Base-by-base conservation (phyloP, 768 basidiomycete species). In the Hysterangium stoloniferum region DNA sequence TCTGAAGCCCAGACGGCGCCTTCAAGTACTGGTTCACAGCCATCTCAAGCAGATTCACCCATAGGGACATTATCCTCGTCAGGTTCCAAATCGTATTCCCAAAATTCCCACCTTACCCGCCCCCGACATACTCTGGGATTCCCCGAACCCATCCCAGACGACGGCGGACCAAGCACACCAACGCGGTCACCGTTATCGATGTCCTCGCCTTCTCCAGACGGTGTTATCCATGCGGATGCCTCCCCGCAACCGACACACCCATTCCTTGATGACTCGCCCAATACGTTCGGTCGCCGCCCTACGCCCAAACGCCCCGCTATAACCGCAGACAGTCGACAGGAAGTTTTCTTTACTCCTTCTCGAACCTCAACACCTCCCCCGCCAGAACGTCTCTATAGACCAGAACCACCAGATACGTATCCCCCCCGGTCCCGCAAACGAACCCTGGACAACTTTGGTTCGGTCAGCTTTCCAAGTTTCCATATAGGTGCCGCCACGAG, bases 401-500 rank as follows among this genome's bases (percentile, higher is more conserved):
- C 35, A 29, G 17, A 40, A 25, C 48, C 35, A 19, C 49, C 38
- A n/a, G 27, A 19, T 12, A 51, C 49, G 24, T 51, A 28, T 20
- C 49, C 49, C 13, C 24, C 12, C 7, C 49, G 49, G 11, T 31
- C 37, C 20, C 49, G 40, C 47, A 48, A 22, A 38, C 38, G 19
- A 13, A 24, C 49, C 22, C 25, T 40, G 19, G 37, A 38, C 2
- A 25, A 15, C 41, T 15, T 20, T 19, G 28, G 48, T 29, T 29
- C 29, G 19, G 28, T 51, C 29, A 40, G 24, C 38, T 51, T 51
- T 40, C 49, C 49, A 2, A 51, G 49, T 43, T 51, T 44, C 52
- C 52, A 54, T 58, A 53, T 32, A 48, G 45, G 43, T n/a, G n/a
- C n/a, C n/a, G 42, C 8, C 36, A 43, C 20, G 31, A 44, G 29